Evolutionary conservation across 1,139 yeast genomes (phyloP), one percentile per base, ranked within the genome.

Genomic region (Pichia sp.): DNA sequence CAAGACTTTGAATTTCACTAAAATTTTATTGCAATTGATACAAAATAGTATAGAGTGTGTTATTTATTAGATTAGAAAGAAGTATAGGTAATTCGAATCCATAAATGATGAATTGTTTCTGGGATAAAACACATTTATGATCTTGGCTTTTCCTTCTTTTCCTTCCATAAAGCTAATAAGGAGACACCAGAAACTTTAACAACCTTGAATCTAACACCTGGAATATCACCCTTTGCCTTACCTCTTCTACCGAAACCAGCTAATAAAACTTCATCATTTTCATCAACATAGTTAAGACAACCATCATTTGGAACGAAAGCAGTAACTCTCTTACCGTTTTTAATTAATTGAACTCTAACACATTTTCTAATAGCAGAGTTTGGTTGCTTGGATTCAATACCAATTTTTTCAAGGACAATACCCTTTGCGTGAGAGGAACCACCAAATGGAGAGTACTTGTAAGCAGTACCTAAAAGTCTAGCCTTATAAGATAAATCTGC

Each of bases 191-290:
- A 86, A 63, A 93, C 99, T 82, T 93, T 93, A 71, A 93, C 98
- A 71, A 91, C 97, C 86, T 91, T 91, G 86, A 91, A 91, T 84
- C 98, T 89, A 70, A 91, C 98, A 85, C 98, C 98, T 74, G 98
- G 98, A 69, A 91, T 89, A 88, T 91, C 98, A 83, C 99, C 98
- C 95, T 93, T 93, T 71, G 99, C 98, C 84, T 91, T 91, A 80
- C 99, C 99, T 84, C 95, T 91, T 79, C 98, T 88, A 85, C 99
- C 99, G 86, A 93, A 93, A 81, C 99, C 99, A 65, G 99, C 97
- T 64, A 91, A 79, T 67, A 91, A 79, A 63, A 91, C 98, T 75
- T 91, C 97, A 77, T 91, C 97, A 80, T 91, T 91, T 79, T 91
- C 97, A 69, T 91, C 98, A 64, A 91, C 96, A 63, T 83, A 91